A percentile compares a stretch with the other conserved stretches of the same genome.
phyloP scores from a whole-genome alignment of 192 early-diverging fungal species.

The Geranomyces variabilis region DNA sequence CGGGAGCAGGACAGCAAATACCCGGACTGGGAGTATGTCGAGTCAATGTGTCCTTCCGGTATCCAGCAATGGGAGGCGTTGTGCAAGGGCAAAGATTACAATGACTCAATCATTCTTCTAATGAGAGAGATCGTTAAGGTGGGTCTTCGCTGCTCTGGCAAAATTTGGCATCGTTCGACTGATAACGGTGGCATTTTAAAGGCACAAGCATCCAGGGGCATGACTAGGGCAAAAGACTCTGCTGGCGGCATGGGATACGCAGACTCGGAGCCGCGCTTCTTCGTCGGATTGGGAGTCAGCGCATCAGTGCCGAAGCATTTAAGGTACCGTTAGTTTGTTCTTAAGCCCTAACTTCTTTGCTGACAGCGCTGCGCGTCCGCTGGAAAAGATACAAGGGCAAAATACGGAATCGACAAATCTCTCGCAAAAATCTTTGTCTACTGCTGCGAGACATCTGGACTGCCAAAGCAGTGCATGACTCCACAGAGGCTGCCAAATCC shows the following conservation, averaged over 20 bases:
- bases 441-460: constrained; percentile 60
- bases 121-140: constrained; percentile 45
- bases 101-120: constrained; percentile 55
- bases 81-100: constrained; percentile 49
- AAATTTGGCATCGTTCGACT: too few relatives aligned
- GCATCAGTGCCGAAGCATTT: constrained; percentile 49
- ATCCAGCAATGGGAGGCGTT: constrained; percentile 48
- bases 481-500: constrained; percentile 21
- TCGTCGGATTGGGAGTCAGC: constrained; percentile 44
- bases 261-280: constrained; percentile 35
- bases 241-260: too few relatives aligned
- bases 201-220: too few relatives aligned
- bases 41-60: constrained; percentile 35
- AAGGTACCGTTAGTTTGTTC: constrained; percentile 24
- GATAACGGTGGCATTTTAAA: too few relatives aligned
- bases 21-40: constrained; percentile 59
- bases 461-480: constrained; percentile 55
- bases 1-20: constrained; percentile 29
- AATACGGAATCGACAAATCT: constrained; percentile 50
- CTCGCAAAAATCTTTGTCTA: constrained; percentile 38
- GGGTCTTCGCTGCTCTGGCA: not conserved
- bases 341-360: not conserved
- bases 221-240: too few relatives aligned
- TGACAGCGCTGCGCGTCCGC: not conserved
- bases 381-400: constrained; percentile 52